Conservation (phyloP, 352 stramenopile genomes). For the Thalassiosira ordinaria region DNA sequence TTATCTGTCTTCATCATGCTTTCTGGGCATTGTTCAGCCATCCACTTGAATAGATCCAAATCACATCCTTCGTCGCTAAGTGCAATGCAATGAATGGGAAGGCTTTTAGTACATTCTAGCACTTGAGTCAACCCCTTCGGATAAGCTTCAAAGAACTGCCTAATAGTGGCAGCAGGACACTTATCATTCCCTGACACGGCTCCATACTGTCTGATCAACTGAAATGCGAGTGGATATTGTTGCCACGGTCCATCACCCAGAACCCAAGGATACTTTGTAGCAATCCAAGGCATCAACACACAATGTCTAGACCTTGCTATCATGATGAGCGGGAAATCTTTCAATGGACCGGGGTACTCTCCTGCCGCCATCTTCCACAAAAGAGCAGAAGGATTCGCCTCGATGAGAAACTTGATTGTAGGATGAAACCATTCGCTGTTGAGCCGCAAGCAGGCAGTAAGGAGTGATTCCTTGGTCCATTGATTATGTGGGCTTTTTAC, state of each 20-base stretch:
- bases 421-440: neutral
- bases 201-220: neutral
- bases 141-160: neutral
- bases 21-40: neutral
- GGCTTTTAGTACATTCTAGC: neutral
- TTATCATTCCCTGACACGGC: neutral
- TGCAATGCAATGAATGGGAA: neutral
- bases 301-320: neutral
- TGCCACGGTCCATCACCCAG: neutral
- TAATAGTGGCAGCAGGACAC: neutral
- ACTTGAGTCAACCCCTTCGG: neutral
- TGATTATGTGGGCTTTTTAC: neutral
- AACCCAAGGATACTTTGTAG: neutral
- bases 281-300: constrained; percentile 4
- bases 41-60: constrained; percentile 1
- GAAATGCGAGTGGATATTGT: neutral
- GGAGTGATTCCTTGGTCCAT: too few species aligned
- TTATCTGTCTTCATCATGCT: neutral
- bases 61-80: neutral
- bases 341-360: too few species aligned
- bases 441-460: too few species aligned
- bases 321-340: neutral
- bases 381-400: constrained; percentile 8
- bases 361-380: neutral
- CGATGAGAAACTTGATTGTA: constrained; percentile 13